These are phyloP conservation scores for Bidens hawaiensis DNA, from an alignment of 140 eudicot species.

Conservation along the genomic window DNA sequence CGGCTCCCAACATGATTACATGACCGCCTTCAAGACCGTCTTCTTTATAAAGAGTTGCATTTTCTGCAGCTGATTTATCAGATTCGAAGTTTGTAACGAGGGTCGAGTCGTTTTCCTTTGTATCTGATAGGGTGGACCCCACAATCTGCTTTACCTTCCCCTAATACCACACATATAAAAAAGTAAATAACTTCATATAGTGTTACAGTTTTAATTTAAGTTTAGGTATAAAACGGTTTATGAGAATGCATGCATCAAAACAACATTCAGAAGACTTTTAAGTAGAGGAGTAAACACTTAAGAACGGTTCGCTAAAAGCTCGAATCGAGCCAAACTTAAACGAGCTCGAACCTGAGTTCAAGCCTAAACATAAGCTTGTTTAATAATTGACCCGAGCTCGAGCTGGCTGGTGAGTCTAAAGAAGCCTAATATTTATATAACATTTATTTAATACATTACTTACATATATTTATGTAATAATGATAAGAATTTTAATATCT, in stretches of 20 bases:
- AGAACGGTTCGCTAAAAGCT: no score
- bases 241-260: background rate
- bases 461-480: no score
- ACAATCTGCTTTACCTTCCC: constrained; percentile 98
- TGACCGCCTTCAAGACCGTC: constrained; percentile 93
- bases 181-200: no score
- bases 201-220: background rate
- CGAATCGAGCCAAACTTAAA: no score
- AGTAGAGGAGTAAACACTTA: no score
- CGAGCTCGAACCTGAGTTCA: no score
- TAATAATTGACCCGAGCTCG: no score
- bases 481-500: no score
- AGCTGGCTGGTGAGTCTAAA: no score
- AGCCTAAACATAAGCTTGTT: no score
- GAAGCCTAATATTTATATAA: no score
- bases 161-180: constrained; percentile 41
- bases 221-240: background rate
- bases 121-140: constrained; percentile 88
- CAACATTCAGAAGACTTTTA: background rate
- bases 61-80: constrained; percentile 86
- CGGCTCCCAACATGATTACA: constrained; percentile 97
- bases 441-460: no score
- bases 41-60: constrained; percentile 71
- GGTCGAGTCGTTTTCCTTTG: constrained; percentile 46
- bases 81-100: constrained; percentile 86